Percentiles rank a stretch among this genome's conserved stretches.
Evolutionary conservation across 176 grass and related monocot genomes (phyloP).

Genomic region (Puccinellia tenuiflora): DNA sequence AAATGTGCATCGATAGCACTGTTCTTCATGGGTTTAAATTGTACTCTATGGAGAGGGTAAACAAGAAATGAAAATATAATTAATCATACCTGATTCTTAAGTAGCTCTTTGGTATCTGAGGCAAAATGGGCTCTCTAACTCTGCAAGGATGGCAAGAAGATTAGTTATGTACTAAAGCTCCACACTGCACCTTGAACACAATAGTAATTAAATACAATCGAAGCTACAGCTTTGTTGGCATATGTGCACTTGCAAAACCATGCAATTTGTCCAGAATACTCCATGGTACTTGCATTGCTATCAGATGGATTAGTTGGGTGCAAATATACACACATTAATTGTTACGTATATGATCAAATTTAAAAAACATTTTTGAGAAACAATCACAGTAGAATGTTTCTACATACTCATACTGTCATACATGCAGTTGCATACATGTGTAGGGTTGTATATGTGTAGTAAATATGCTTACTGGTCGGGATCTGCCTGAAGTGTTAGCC

Average conservation of each 20-base stretch:
- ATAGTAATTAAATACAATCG: neutral
- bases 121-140: constrained; percentile 66
- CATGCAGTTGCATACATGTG: too few species aligned
- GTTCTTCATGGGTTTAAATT: neutral
- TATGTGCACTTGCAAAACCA: neutral
- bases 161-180: neutral
- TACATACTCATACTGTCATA: neutral
- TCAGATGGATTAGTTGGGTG: neutral
- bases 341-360: neutral
- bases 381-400: neutral
- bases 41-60: neutral
- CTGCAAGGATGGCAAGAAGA: constrained; percentile 48
- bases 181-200: neutral
- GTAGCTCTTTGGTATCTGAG: constrained; percentile 90
- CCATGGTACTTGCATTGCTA: neutral
- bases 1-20: neutral
- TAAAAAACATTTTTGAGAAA: neutral
- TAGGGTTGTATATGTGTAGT: neutral
- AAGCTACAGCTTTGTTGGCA: neutral
- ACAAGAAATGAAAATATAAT: neutral
- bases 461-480: constrained; percentile 64
- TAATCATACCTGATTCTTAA: constrained; percentile 84
- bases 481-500: constrained; percentile 65
- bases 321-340: neutral
- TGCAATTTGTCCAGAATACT: neutral